Evolutionary conservation across 2,329 filamentous ascomycete species (phyloP).

Genomic region (Xylariaceae sp.): DNA sequence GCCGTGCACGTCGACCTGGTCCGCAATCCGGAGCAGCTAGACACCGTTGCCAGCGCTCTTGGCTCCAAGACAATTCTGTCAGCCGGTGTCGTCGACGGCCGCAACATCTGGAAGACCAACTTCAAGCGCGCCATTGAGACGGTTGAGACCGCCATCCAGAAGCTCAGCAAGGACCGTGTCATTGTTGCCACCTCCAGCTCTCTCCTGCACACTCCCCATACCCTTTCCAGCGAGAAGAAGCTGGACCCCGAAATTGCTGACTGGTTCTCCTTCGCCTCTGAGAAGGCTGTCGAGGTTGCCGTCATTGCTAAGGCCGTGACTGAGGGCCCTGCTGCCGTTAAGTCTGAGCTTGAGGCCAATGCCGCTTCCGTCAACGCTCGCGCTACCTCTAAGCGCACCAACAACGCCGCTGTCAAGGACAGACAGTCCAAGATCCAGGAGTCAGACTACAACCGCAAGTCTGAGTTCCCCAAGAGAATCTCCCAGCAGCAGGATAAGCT

Average conservation of each 20-base stretch:
- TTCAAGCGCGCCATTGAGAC: slow-evolving; percentile 90
- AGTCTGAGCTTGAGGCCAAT: slow-evolving; percentile 90
- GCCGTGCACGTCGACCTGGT: slow-evolving; percentile 94
- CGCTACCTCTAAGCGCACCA: slow-evolving; percentile 89
- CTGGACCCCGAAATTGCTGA: slow-evolving; percentile 88
- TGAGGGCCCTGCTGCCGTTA: slow-evolving; percentile 81
- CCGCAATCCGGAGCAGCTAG: slow-evolving; percentile 96
- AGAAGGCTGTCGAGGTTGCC: slow-evolving; percentile 90
- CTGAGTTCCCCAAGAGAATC: slow-evolving; percentile 80
- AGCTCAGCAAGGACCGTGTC: slow-evolving; percentile 96
- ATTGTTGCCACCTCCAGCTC: slow-evolving; percentile 96
- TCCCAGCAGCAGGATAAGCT: slow-evolving; percentile 86
- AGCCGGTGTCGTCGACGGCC: slow-evolving; percentile 93
- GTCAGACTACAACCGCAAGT: slow-evolving; percentile 89
- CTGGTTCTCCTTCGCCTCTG: slow-evolving; percentile 97
- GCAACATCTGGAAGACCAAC: slow-evolving; percentile 99
- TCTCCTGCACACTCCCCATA: slow-evolving; percentile 97
- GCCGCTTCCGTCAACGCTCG: slow-evolving; percentile 90
- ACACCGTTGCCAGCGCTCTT: slow-evolving; percentile 76
- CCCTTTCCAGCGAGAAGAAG: slow-evolving; percentile 97
- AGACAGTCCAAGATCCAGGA: slow-evolving; percentile 83
- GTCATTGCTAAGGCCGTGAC: slow-evolving; percentile 96
- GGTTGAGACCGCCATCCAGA: slow-evolving; percentile 84
- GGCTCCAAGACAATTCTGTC: slow-evolving; percentile 88
- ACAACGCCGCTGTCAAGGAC: slow-evolving; percentile 96